Evolutionary conservation across 176 grass and related monocot genomes (phyloP).

Genomic region (Typha latifolia): DNA sequence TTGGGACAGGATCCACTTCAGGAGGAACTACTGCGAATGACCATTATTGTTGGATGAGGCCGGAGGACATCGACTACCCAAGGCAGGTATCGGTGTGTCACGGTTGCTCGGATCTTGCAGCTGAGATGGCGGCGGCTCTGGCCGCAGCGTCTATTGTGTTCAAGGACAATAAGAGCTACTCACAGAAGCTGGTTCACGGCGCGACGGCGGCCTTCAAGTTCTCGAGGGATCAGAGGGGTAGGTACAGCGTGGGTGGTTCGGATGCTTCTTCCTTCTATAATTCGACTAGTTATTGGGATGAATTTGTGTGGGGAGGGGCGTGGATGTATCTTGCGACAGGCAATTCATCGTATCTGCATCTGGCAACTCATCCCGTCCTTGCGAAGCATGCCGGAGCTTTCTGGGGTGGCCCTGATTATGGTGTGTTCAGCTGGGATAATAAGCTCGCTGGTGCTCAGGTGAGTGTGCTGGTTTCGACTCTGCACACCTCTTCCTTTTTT

Average conservation of each 20-base stretch:
- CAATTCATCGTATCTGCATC: conserved; percentile 62
- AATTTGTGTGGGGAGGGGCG: conserved; percentile 78
- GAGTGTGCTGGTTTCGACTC: conserved; percentile 3
- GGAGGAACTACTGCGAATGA: conserved; percentile 67
- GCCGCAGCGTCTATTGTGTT: conserved; percentile 93
- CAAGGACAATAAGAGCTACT: conserved; percentile 87
- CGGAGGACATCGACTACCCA: conserved; percentile 85
- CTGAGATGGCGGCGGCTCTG: conserved; percentile 77
- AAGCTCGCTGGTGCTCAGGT: conserved; percentile 90
- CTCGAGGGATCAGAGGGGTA: conserved; percentile 47
- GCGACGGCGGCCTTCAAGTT: conserved; percentile 78
- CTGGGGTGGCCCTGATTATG: conserved; percentile 61
- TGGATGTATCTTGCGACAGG: conserved; percentile 96
- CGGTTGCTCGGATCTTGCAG: conserved; percentile 63
- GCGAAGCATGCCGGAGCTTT: conserved; percentile 74
- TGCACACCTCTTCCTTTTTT: background rate
- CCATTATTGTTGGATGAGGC: conserved; percentile 89
- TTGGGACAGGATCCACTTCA: conserved; percentile 37
- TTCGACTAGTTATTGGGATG: conserved; percentile 87
- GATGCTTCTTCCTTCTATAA: conserved; percentile 78
- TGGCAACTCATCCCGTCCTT: conserved; percentile 49
- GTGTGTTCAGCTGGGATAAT: conserved; percentile 97
- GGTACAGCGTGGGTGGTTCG: conserved; percentile 38
- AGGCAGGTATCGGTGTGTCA: conserved; percentile 57
- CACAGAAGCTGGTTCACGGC: conserved; percentile 82